These are phyloP conservation scores for Astathelohania contejeani DNA, from an alignment of 371 early-diverging fungal genomes.

Conservation along the genomic window DNA sequence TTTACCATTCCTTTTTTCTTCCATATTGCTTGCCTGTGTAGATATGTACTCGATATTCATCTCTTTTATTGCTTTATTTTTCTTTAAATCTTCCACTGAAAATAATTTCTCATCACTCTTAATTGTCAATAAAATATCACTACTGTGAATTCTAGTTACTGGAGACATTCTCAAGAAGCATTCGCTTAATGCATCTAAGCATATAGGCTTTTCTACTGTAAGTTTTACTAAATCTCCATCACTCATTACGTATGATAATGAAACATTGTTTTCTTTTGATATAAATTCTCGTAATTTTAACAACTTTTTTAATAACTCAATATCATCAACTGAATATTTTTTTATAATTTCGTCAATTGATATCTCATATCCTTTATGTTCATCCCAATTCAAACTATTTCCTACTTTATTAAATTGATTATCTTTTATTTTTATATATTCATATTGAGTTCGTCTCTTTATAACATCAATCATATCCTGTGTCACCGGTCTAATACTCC, in stretches of 20 bases:
- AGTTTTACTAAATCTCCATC: slow-evolving; percentile 14
- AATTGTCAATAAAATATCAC: no score
- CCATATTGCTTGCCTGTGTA: no score
- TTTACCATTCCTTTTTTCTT: no score
- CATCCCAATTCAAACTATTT: neutral
- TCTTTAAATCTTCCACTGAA: slow-evolving; percentile 1
- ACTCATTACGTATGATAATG: slow-evolving; percentile 25
- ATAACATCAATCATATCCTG: no score
- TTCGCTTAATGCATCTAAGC: no score
- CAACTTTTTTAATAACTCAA: neutral
- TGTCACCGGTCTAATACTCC: no score
- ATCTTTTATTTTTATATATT: neutral
- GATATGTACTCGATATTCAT: no score
- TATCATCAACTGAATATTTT: neutral
- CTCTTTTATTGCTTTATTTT: neutral
- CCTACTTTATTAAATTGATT: neutral
- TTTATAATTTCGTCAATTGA: neutral
- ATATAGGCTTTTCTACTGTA: neutral
- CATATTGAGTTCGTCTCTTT: slow-evolving; percentile 6
- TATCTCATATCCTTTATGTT: neutral
- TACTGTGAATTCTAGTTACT: no score
- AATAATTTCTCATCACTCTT: neutral
- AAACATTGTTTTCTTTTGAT: slow-evolving; percentile 34
- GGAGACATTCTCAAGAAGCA: no score
- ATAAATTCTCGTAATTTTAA: slow-evolving; percentile 29